Evolutionary conservation across 2,329 filamentous ascomycete genomes (phyloP), one percentile per base, ranked within the genome.

Genomic region (Cytospora paraplurivora): DNA sequence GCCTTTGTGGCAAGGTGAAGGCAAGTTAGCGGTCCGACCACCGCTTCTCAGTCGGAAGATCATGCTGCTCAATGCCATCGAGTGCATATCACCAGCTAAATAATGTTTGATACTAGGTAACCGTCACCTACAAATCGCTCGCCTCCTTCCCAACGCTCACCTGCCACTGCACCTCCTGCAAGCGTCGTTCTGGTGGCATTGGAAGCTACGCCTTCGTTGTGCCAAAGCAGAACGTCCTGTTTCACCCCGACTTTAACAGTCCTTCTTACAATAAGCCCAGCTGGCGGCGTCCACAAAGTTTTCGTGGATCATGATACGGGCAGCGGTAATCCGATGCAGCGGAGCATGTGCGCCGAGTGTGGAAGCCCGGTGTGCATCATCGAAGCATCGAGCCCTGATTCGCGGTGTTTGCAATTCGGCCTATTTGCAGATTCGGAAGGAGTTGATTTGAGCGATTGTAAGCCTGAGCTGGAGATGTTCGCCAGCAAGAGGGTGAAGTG

Each of bases 271-370:
- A 37, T 37, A 11, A 44, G 19, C 7, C 37, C 56, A 1, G 38
- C 56, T 2, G 59, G 54, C 21, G 59, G 49, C 4, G 56, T 38
- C 12, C 63, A 66, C 61, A 59, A 27, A 35, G 50, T 63, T n/a
- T 66, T 63, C 10, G 37, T 63, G 19, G 63, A 63, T 50, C 52
- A 13, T 12, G 47, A 56, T 21, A 66, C 63, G 17, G 61, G 61
- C 50, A 59, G 56, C 17, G 63, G 63, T 4, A 19, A 60, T 1
- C 60, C 63, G n/a, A 66, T 66, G 63, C 63, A 59, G 56, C 41
- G 63, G 50, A 66, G 56, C n/a, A 63, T 66, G 61, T 66, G 63
- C 32, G 61, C 51, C 60, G 63, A 63, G 27, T 66, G 63, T 53
- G 63, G 63, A 19, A 59, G 54, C 3, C 63, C 63, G 11, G 63